These are phyloP conservation scores for Phaeophleospora eucalypticola DNA, from an alignment of 2,329 filamentous ascomycete genomes.

Conservation along the genomic window DNA sequence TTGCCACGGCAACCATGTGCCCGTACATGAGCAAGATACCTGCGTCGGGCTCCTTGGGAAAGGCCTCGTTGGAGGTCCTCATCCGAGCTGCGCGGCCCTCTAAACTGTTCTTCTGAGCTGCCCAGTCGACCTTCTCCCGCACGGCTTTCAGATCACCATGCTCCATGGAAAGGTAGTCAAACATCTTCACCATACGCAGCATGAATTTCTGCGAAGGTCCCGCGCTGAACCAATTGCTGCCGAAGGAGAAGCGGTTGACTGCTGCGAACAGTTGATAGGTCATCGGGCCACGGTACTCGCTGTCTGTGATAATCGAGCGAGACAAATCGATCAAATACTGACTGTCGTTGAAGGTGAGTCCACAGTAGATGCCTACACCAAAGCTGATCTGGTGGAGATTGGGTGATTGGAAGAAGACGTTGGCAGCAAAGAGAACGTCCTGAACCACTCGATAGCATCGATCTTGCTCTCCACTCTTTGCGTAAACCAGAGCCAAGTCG, in stretches of 20 bases:
- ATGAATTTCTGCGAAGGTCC: conserved; percentile 87
- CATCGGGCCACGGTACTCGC: conserved; percentile 66
- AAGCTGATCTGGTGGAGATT: conserved; percentile 26
- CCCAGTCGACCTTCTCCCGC: conserved; percentile 41
- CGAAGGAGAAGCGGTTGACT: conserved; percentile 71
- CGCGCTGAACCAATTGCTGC: conserved; percentile 71
- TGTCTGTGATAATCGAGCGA: conserved; percentile 77
- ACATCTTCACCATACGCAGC: conserved; percentile 82
- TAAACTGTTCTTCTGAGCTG: conserved; percentile 38
- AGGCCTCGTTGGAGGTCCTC: conserved; percentile 15
- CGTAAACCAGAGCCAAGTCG: conserved; percentile 75
- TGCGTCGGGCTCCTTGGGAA: conserved; percentile 57
- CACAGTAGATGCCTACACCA: conserved; percentile 55
- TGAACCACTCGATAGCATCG: conserved; percentile 78
- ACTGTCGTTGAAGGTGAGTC: conserved; percentile 71
- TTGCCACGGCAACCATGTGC: conserved; percentile 72
- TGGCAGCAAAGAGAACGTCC: conserved; percentile 68
- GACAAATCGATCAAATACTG: conserved; percentile 70
- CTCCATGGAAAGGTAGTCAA: conserved; percentile 66
- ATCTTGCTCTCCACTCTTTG: conserved; percentile 61
- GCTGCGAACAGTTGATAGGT: conserved; percentile 78
- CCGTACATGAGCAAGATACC: conserved; percentile 84
- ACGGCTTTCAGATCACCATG: conserved; percentile 37
- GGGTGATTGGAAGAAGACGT: conserved; percentile 67
- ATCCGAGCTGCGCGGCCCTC: conserved; percentile 25